Evolutionary conservation across 2,329 filamentous ascomycete genomes (phyloP), one percentile per base, ranked within the genome.

Genomic region (Fusarium proliferatum): DNA sequence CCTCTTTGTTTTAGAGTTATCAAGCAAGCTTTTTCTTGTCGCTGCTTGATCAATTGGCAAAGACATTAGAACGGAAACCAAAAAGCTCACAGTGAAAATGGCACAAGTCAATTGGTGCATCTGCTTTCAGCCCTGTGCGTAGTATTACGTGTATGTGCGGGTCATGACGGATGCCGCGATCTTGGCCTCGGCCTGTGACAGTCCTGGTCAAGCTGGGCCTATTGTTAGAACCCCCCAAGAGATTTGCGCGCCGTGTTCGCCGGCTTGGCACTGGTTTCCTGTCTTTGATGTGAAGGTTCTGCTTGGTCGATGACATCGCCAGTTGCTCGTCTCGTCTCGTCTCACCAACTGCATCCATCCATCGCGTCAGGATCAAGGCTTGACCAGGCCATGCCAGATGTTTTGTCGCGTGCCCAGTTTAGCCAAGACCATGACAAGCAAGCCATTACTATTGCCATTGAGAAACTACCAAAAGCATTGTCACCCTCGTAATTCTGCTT

Each of bases 71-170:
- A 61, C 15, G 33, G 19, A 48, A 58, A 51, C 51, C 26, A 46
- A 64, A 21, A 34, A 10, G 36, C 36, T 48, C 9, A 39, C 10
- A 61, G 41, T 17, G 30, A 36, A 26, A 19, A 53, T 7, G 33
- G 34, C 19, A 15, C 16, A 33, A 19, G 45, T 46, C 49, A 71
- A 73, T 73, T 73, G 70, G 70, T 34, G 26, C 26, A 30, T 45
- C 19, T 33, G 15, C 39, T 16, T 45, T 73, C 70, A 73, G 70
- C 70, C 70, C 70, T 73, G 70, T 70, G 63, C 65, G 65, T 51
- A 48, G 57, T 36, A 73, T 73, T 73, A 73, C 71, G 66, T 63
- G 66, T 73, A 49, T 72, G 66, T 73, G 71, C 70, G 71, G 71
- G 71, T 73, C 71, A 73, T 73, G 69, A 64, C 64, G 51, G 64